Percentiles rank a stretch among this genome's conserved stretches.
Evolutionary conservation across 768 basidiomycete genomes (phyloP).

Genomic region (Lentinula aciculospora): DNA sequence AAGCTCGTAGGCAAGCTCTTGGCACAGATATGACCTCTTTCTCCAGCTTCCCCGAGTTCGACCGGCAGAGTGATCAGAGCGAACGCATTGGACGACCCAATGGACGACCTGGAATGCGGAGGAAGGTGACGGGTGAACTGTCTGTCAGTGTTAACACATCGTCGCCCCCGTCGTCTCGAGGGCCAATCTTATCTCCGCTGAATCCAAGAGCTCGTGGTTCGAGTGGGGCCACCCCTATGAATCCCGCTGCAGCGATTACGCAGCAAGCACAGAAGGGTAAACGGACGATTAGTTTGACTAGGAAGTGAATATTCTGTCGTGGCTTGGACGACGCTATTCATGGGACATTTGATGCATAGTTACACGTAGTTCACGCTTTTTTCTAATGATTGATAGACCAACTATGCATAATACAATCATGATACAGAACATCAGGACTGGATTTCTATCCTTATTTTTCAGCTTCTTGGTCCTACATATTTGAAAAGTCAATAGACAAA

Average conservation of each 20-base stretch:
- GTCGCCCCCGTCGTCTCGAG: neutral
- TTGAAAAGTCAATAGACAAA: too few species aligned
- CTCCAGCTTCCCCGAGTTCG: slow-evolving; percentile 39
- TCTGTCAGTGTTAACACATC: neutral
- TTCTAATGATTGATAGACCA: neutral
- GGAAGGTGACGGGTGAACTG: slow-evolving; percentile 56
- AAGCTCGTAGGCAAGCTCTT: slow-evolving; percentile 72
- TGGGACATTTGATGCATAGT: neutral
- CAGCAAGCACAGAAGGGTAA: slow-evolving; percentile 31
- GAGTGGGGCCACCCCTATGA: slow-evolving; percentile 13
- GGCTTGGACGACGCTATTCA: neutral
- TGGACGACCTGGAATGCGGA: slow-evolving; percentile 43
- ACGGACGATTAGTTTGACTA: slow-evolving; percentile 34
- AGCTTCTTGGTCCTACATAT: too few species aligned
- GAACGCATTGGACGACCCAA: slow-evolving; percentile 16
- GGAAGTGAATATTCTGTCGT: slow-evolving; percentile 20
- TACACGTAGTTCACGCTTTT: neutral
- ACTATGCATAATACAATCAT: neutral
- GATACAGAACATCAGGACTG: neutral
- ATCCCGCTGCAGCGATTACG: slow-evolving; percentile 6
- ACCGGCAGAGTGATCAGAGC: slow-evolving; percentile 27
- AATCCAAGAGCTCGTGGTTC: slow-evolving; percentile 60
- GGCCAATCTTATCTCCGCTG: slow-evolving; percentile 54
- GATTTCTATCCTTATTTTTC: too few species aligned
- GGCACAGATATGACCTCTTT: slow-evolving; percentile 58